These are phyloP conservation scores for Candida nonsorbophila DNA, from an alignment of 805 yeast genomes.

Conservation along the genomic window DNA sequence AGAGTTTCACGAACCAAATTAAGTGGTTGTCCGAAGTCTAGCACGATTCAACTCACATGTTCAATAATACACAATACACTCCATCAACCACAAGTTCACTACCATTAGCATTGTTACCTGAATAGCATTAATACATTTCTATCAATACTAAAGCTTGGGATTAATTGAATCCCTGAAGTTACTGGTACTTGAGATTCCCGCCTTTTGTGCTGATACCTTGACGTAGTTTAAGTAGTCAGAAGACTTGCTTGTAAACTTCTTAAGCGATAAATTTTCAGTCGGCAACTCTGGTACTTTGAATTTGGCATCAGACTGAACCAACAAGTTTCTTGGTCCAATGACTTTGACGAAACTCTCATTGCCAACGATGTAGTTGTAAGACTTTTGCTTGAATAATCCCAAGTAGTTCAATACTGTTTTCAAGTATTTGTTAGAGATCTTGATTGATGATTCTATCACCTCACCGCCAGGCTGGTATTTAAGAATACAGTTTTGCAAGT, in stretches of 20 bases:
- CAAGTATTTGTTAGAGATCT: too few relatives aligned
- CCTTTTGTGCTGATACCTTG: slow-evolving; percentile 35
- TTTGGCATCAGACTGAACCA: slow-evolving; percentile 41
- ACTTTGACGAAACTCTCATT: slow-evolving; percentile 44
- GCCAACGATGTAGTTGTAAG: slow-evolving; percentile 16
- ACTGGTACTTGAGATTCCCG: slow-evolving; percentile 40
- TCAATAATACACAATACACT: too few relatives aligned
- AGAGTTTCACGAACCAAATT: too few relatives aligned
- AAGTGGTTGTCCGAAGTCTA: too few relatives aligned
- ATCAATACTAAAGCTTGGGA: slow-evolving; percentile 1
- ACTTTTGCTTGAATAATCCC: too few relatives aligned
- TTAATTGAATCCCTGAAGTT: slow-evolving; percentile 14
- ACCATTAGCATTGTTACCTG: neutral
- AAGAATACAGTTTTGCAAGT: slow-evolving; percentile 35
- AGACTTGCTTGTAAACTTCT: slow-evolving; percentile 13
- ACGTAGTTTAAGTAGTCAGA: slow-evolving; percentile 48
- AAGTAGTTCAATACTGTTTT: too few relatives aligned
- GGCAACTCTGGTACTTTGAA: slow-evolving; percentile 11
- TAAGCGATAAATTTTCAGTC: slow-evolving; percentile 4
- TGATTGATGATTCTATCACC: too few relatives aligned
- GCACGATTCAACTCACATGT: too few relatives aligned
- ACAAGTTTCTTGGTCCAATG: slow-evolving; percentile 49
- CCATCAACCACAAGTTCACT: neutral
- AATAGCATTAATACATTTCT: neutral
- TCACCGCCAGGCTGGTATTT: slow-evolving; percentile 14